A percentile compares a stretch with the other conserved stretches of the same genome.
These are phyloP conservation scores for Pseudoscleropodium purum DNA, from an alignment of 225 moss, liverwort and hornwort species.

Conservation along the genomic window DNA sequence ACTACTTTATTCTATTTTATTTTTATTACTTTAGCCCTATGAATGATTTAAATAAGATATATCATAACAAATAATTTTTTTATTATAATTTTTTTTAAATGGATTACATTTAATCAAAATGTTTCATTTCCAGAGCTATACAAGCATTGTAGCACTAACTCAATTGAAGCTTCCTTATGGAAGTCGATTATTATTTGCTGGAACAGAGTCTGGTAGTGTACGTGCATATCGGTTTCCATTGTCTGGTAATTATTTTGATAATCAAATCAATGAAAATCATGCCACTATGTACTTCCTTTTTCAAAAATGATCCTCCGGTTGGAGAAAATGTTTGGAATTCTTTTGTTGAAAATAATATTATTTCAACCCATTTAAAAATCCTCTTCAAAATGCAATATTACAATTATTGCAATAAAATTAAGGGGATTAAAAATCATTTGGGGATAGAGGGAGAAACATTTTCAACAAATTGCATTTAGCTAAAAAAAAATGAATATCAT, in stretches of 20 bases:
- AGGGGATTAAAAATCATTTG: too few species aligned
- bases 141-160: constrained; percentile 43
- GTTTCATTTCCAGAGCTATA: constrained; percentile 41
- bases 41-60: not conserved
- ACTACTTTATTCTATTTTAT: not conserved
- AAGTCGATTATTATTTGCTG: constrained; percentile 78
- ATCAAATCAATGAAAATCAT: not conserved
- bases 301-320: too few species aligned
- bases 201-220: constrained; percentile 66
- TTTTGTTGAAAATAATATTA: too few species aligned
- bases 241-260: constrained; percentile 19
- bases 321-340: too few species aligned
- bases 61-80: rapidly evolving
- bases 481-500: not conserved
- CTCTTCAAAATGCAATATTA: too few species aligned
- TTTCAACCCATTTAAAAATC: too few species aligned
- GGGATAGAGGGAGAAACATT: not conserved
- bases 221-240: constrained; percentile 82
- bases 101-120: too few species aligned
- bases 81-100: rapidly evolving
- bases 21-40: too few species aligned
- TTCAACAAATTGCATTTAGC: not conserved
- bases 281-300: too few species aligned
- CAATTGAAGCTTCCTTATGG: constrained; percentile 64
- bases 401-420: too few species aligned